Conservation (phyloP, 768 basidiomycete species). For the Termitomyces sp. region DNA sequence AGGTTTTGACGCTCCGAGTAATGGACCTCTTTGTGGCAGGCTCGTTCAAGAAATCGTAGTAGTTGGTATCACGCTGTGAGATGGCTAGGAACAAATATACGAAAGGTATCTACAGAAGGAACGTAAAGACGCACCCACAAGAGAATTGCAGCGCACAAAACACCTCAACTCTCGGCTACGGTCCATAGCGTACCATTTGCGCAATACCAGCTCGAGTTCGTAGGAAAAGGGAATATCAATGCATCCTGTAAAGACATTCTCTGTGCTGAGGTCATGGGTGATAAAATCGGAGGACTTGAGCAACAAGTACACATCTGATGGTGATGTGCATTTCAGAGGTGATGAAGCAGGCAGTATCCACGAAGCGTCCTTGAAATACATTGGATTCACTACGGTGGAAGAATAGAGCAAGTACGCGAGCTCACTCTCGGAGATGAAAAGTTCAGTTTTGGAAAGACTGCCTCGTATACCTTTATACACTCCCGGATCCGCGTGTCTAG, state of each 20-base stretch:
- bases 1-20: conserved; percentile 38
- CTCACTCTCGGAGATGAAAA: conserved; percentile 88
- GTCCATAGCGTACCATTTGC: conserved; percentile 88
- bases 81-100: conserved; percentile 45
- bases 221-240: conserved; percentile 28
- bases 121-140: conserved; percentile 58
- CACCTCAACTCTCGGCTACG: conserved; percentile 83
- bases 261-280: conserved; percentile 63
- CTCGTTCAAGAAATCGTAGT: conserved; percentile 84
- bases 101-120: neutral
- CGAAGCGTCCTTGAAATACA: conserved; percentile 65
- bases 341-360: conserved; percentile 86
- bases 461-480: conserved; percentile 63
- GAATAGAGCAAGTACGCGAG: neutral
- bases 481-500: conserved; percentile 69
- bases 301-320: conserved; percentile 86
- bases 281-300: conserved; percentile 93
- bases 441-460: conserved; percentile 94
- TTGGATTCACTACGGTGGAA: neutral
- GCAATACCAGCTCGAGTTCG: conserved; percentile 77
- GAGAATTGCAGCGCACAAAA: conserved; percentile 68
- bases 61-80: conserved; percentile 84
- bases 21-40: conserved; percentile 48
- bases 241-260: conserved; percentile 67
- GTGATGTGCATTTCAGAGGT: conserved; percentile 81